Percentiles rank a stretch among this genome's conserved stretches.
Conservation (phyloP, 768 basidiomycete genomes). For the Hortiboletus campestris region DNA sequence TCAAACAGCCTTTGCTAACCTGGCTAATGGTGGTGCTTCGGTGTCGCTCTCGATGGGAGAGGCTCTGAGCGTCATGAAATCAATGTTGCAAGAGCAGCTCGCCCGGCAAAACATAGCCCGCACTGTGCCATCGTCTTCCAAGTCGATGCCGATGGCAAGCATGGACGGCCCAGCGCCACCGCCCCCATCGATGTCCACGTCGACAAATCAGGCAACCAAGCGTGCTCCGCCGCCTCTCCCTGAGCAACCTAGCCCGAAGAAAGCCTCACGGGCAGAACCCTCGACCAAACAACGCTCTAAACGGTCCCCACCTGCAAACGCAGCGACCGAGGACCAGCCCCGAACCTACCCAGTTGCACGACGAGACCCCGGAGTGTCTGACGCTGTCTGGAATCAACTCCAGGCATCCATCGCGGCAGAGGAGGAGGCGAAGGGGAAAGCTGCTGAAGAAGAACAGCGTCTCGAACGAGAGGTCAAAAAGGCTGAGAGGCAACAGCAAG, state of each 20-base stretch:
- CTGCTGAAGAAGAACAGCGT: slow-evolving; percentile 17
- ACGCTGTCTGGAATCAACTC: slow-evolving; percentile 52
- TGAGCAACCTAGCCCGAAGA: slow-evolving; percentile 1
- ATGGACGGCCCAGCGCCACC: slow-evolving; percentile 16
- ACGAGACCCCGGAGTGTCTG: slow-evolving; percentile 54
- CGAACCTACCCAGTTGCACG: slow-evolving; percentile 6
- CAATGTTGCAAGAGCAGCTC: slow-evolving; percentile 24
- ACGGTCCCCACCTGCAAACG: neutral
- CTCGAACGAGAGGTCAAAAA: slow-evolving; percentile 20
- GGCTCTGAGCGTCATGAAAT: slow-evolving; percentile 27
- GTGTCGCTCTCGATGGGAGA: slow-evolving; percentile 28
- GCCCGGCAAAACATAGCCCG: slow-evolving; percentile 16
- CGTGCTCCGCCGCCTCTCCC: slow-evolving; percentile 22
- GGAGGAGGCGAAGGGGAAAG: slow-evolving; percentile 17
- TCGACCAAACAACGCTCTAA: neutral
- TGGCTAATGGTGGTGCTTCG: slow-evolving; percentile 15
- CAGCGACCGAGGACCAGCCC: neutral
- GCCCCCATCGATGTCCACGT: slow-evolving; percentile 21
- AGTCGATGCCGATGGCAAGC: slow-evolving; percentile 21
- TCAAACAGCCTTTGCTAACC: slow-evolving; percentile 36
- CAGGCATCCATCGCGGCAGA: slow-evolving; percentile 36
- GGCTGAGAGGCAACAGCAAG: slow-evolving; percentile 8
- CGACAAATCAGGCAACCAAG: slow-evolving; percentile 18
- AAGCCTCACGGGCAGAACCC: neutral
- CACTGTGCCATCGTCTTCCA: neutral